Evolutionary conservation across 164 flowering plant genomes (phyloP).

Genomic region (Cinnamomum chago): DNA sequence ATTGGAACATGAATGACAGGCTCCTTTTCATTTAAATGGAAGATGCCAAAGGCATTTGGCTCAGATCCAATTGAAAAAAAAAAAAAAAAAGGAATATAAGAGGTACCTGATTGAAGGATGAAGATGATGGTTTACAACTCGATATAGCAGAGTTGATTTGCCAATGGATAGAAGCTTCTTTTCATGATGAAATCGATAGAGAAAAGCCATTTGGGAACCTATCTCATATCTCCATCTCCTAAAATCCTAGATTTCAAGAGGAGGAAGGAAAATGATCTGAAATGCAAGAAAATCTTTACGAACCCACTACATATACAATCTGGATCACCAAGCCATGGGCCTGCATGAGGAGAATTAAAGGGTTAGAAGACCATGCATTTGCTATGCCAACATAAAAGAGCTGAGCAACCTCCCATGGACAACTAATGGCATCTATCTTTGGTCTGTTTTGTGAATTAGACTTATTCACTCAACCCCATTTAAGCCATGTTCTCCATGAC

Average conservation of each 20-base stretch:
- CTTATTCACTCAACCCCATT: no score
- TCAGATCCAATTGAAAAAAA: neutral
- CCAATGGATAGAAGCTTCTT: neutral
- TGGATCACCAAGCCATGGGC: no score
- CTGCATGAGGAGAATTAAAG: no score
- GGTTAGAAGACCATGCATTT: no score
- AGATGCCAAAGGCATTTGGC: neutral
- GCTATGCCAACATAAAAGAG: no score
- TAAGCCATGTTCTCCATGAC: no score
- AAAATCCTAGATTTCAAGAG: neutral
- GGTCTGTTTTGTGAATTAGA: no score
- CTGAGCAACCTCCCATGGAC: no score
- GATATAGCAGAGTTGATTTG: neutral
- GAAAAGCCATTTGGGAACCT: neutral
- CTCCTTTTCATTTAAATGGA: neutral
- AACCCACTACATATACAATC: no score
- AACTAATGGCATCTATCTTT: no score
- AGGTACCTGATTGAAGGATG: neutral
- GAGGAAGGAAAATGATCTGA: neutral
- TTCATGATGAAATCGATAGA: neutral
- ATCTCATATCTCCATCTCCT: neutral
- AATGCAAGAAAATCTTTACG: neutral
- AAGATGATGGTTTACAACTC: neutral
- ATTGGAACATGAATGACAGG: neutral
- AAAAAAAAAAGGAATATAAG: neutral